phyloP scores from a whole-genome alignment of 2,329 filamentous ascomycete genomes.

The Sporothrix globosa region DNA sequence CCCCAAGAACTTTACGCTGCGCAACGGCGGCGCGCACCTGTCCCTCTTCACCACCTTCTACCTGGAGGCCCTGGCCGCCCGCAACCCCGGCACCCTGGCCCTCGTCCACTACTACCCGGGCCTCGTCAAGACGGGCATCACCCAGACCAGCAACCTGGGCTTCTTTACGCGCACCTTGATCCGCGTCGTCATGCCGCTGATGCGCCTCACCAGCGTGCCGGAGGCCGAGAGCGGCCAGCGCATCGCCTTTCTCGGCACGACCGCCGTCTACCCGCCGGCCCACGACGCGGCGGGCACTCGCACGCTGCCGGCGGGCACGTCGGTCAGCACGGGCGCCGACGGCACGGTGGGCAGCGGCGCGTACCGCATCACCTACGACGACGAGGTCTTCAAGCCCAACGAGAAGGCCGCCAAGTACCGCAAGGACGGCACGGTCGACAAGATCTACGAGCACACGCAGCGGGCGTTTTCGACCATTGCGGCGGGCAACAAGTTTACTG shows the following conservation, averaged over 20 bases:
- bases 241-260: conserved; percentile 20
- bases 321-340: neutral
- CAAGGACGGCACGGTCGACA: conserved; percentile 14
- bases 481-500: conserved; percentile 9
- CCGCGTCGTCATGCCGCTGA: neutral
- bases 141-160: conserved; percentile 20
- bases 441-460: conserved; percentile 28
- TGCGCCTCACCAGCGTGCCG: conserved; percentile 7
- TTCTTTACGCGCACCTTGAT: conserved; percentile 3
- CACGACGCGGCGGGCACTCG: neutral
- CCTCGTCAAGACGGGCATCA: conserved; percentile 23
- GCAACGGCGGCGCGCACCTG: conserved; percentile 6
- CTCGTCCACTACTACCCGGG: conserved; percentile 34
- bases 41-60: conserved; percentile 21
- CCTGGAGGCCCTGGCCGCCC: conserved; percentile 26
- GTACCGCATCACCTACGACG: conserved; percentile 28
- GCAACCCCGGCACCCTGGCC: conserved; percentile 22
- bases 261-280: conserved; percentile 9
- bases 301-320: neutral
- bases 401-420: conserved; percentile 1
- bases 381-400: neutral
- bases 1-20: neutral
- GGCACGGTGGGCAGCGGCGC: conserved; percentile 27
- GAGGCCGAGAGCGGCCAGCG: conserved; percentile 27
- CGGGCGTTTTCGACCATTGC: conserved; percentile 25